phyloP scores from a whole-genome alignment of 305 asterid genomes.

The Fraxinus greggii region DNA sequence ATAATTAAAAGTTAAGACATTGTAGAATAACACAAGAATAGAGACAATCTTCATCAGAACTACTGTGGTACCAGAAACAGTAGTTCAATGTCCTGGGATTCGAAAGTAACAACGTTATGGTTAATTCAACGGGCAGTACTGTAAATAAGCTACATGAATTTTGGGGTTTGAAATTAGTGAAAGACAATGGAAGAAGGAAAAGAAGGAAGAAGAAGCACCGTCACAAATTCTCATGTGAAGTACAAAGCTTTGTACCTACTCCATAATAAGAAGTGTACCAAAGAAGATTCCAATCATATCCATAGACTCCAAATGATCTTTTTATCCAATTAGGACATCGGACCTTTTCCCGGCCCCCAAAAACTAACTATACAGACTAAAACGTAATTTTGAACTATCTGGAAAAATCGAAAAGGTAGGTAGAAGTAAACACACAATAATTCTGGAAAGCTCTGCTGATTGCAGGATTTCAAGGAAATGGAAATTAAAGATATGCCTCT shows the following conservation, averaged over 20 bases:
- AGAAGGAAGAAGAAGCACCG: background rate
- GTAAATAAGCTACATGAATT: background rate
- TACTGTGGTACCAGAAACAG: background rate
- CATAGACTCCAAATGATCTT: background rate
- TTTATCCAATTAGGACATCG: background rate
- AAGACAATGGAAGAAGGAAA: background rate
- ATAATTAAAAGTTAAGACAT: background rate
- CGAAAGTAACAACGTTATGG: background rate
- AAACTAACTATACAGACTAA: background rate
- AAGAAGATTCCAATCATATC: background rate
- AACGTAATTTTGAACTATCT: background rate
- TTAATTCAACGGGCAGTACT: background rate
- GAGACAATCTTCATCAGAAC: background rate
- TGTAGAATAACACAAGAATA: background rate
- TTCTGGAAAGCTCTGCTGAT: background rate
- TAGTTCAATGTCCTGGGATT: background rate
- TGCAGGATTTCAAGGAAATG: background rate
- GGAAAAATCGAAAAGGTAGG: constrained; percentile 3
- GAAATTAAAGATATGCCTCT: background rate
- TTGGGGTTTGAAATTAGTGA: background rate
- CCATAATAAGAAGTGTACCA: background rate
- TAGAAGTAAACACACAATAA: background rate
- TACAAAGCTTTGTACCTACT: background rate
- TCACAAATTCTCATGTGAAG: background rate
- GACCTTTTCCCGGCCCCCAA: background rate